A percentile compares a stretch with the other conserved stretches of the same genome.
These are phyloP conservation scores for Penicillium simplicissimum DNA, from an alignment of 495 filamentous ascomycete species.

Conservation along the genomic window DNA sequence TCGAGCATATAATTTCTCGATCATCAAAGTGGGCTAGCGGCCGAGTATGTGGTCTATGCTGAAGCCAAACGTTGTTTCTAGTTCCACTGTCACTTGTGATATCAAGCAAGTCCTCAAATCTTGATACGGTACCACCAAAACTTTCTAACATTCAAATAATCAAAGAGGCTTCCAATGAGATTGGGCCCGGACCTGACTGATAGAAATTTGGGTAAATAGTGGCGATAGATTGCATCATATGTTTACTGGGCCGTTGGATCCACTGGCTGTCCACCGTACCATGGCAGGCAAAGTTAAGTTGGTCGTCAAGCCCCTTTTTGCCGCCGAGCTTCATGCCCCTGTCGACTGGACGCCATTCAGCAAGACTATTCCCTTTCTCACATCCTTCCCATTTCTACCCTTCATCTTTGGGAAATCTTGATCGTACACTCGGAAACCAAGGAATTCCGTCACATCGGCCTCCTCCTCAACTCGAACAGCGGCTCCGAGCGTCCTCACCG, in stretches of 20 bases:
- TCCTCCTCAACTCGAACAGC: not conserved
- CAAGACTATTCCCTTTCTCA: not conserved
- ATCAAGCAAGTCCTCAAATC: not conserved
- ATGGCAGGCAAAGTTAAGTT: not conserved
- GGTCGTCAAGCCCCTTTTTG: not conserved
- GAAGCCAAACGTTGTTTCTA: not conserved
- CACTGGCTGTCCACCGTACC: not conserved
- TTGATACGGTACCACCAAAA: not conserved
- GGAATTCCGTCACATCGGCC: not conserved
- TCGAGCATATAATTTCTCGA: too few relatives aligned
- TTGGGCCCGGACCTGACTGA: not conserved
- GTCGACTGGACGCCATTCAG: not conserved
- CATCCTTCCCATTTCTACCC: not conserved
- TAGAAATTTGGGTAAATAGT: conserved; percentile 5
- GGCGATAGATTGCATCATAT: conserved; percentile 24
- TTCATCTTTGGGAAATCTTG: not conserved
- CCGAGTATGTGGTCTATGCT: not conserved
- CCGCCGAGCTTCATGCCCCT: not conserved
- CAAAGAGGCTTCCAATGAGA: too few relatives aligned
- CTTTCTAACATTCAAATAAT: not conserved
- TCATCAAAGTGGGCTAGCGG: not conserved
- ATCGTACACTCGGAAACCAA: not conserved
- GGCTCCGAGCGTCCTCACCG: not conserved
- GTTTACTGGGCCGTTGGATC: not conserved
- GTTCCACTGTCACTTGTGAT: too few relatives aligned